Evolutionary conservation across 352 stramenopile species (phyloP).

Genomic region (Globisporangium paroecandrum): DNA sequence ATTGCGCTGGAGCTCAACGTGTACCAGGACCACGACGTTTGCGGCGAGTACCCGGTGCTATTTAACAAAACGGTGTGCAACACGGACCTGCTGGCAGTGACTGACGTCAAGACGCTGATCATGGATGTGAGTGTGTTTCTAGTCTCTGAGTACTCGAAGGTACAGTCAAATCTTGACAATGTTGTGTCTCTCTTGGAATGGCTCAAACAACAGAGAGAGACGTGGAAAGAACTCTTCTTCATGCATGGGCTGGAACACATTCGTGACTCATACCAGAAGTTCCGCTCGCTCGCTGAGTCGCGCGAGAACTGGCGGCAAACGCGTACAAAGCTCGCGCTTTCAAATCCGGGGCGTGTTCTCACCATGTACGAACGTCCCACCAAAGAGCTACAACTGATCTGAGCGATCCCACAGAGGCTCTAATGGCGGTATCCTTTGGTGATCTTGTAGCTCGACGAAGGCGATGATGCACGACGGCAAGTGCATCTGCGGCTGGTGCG

Average conservation of each 20-base stretch:
- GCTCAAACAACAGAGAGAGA: constrained; percentile 29
- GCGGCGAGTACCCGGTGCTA: constrained; percentile 60
- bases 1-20: constrained; percentile 69
- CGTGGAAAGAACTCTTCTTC: constrained; percentile 76
- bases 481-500: constrained; percentile 78
- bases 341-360: constrained; percentile 63
- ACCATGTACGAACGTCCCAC: constrained; percentile 42
- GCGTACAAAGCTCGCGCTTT: constrained; percentile 63
- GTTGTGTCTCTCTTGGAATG: not conserved
- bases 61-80: constrained; percentile 59
- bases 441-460: constrained; percentile 53
- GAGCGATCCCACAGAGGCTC: not conserved
- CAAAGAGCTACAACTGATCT: not conserved
- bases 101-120: constrained; percentile 74
- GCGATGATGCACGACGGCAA: constrained; percentile 85
- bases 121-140: constrained; percentile 55
- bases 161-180: not conserved
- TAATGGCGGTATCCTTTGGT: not conserved
- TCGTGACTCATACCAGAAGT: constrained; percentile 43
- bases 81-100: constrained; percentile 61
- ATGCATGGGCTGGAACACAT: constrained; percentile 74
- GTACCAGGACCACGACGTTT: constrained; percentile 82
- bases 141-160: not conserved
- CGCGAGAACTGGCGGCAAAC: constrained; percentile 78
- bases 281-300: constrained; percentile 57